Conservation (phyloP, 2,329 filamentous ascomycete species). For the Calonectria henricotiae region DNA sequence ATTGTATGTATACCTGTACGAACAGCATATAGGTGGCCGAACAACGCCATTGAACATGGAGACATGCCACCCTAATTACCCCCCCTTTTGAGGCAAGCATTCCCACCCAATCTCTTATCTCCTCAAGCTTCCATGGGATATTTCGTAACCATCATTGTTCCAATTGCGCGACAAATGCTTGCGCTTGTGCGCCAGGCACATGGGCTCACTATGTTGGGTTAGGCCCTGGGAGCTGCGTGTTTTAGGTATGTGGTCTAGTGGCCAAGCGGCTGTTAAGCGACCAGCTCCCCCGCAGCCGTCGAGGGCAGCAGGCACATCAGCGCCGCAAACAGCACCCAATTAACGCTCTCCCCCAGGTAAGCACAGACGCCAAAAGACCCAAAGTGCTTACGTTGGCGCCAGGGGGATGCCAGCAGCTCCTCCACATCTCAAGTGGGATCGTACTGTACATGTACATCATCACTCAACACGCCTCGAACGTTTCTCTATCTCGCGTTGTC, state of each 20-base stretch:
- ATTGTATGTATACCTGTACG: slow-evolving; percentile 52
- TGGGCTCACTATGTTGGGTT: background rate
- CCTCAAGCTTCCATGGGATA: background rate
- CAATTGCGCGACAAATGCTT: background rate
- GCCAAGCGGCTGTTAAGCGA: slow-evolving; percentile 6
- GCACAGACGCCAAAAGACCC: slow-evolving; percentile 14
- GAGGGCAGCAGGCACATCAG: slow-evolving; percentile 5
- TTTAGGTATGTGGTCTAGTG: slow-evolving; percentile 4
- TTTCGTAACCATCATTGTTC: background rate
- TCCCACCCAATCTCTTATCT: background rate
- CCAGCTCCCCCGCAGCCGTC: slow-evolving; percentile 7
- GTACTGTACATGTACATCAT: slow-evolving; percentile 29
- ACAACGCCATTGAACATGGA: slow-evolving; percentile 8
- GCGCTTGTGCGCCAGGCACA: background rate
- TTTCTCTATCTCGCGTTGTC: slow-evolving; percentile 9
- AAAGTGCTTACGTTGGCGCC: slow-evolving; percentile 36
- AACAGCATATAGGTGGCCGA: slow-evolving; percentile 43
- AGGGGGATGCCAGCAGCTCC: slow-evolving; percentile 27
- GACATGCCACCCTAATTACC: background rate
- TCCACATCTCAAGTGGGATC: slow-evolving; percentile 25
- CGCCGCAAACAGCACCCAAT: slow-evolving; percentile 18
- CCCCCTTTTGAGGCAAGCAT: background rate
- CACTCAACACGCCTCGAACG: slow-evolving; percentile 24
- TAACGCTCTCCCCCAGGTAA: background rate
- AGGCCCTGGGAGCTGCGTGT: background rate